Conservation (phyloP, 2,329 filamentous ascomycete species). For the Apiospora saccharicola region DNA sequence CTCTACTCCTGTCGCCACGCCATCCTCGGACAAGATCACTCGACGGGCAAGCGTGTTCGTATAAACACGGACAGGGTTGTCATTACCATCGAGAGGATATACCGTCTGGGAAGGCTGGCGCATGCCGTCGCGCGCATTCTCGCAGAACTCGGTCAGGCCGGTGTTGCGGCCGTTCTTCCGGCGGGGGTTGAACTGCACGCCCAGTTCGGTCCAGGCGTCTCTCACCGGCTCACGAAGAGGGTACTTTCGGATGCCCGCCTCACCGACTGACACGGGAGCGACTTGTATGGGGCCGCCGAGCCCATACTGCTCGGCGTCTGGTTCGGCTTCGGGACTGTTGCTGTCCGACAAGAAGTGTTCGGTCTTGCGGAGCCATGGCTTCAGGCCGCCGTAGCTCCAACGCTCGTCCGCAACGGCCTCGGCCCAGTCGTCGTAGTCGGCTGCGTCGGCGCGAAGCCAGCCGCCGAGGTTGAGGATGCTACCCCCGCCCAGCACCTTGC, state of each 20-base stretch:
- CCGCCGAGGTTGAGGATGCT: constrained; percentile 45
- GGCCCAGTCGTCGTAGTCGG: constrained; percentile 32
- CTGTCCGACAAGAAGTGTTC: constrained; percentile 41
- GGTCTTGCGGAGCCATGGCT: constrained; percentile 54
- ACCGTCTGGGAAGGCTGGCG: constrained; percentile 34
- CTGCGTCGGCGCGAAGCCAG: constrained; percentile 37
- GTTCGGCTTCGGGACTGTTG: constrained; percentile 32
- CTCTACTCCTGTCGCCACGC: constrained; percentile 50
- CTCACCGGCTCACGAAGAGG: constrained; percentile 45
- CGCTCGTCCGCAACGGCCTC: constrained; percentile 32
- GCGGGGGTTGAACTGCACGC: constrained; percentile 37
- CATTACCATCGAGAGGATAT: constrained; percentile 32
- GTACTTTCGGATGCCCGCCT: constrained; percentile 43
- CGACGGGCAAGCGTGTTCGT: constrained; percentile 32
- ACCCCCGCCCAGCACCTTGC: constrained; percentile 47
- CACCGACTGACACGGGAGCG: constrained; percentile 27
- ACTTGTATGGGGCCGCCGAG: constrained; percentile 39
- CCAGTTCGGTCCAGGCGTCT: constrained; percentile 51
- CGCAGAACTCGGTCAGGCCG: constrained; percentile 43
- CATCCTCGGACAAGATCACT: constrained; percentile 10
- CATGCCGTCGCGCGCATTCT: constrained; percentile 34
- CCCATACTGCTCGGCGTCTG: constrained; percentile 43
- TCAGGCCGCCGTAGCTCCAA: constrained; percentile 55
- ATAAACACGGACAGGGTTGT: constrained; percentile 27
- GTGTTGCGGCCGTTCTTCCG: constrained; percentile 42